These are phyloP conservation scores for Pleurotus citrinopileatus DNA, from an alignment of 768 basidiomycete species.

Conservation along the genomic window DNA sequence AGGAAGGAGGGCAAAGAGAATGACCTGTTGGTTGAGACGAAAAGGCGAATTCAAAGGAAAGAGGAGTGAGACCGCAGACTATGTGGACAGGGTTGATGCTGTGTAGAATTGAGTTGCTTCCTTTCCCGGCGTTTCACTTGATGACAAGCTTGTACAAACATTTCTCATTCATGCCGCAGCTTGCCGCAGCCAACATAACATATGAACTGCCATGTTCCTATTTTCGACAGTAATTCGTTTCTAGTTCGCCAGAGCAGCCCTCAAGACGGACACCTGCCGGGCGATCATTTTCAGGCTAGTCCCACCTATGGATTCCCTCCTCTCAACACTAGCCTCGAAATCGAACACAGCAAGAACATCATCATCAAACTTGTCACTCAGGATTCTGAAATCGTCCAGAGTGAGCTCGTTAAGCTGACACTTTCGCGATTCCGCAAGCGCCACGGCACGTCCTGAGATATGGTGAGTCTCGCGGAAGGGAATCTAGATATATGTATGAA, in stretches of 20 bases:
- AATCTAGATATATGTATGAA: conserved; percentile 50
- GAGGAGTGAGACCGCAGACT: conserved; percentile 7
- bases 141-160: conserved; percentile 14
- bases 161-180: background rate
- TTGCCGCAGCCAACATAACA: background rate
- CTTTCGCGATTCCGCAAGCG: conserved; percentile 81
- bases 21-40: conserved; percentile 5
- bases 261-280: conserved; percentile 78
- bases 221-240: conserved; percentile 15
- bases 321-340: conserved; percentile 94
- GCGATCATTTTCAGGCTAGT: conserved; percentile 82
- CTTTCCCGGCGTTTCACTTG: conserved; percentile 8
- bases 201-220: background rate
- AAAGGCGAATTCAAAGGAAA: background rate
- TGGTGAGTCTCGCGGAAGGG: conserved; percentile 99
- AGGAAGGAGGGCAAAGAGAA: conserved; percentile 1
- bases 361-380: conserved; percentile 75
- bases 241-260: conserved; percentile 47
- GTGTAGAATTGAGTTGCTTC: conserved; percentile 4
- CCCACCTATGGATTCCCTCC: conserved; percentile 89
- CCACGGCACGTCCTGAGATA: conserved; percentile 94
- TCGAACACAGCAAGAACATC: conserved; percentile 87
- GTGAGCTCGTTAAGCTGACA: conserved; percentile 82
- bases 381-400: conserved; percentile 71
- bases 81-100: conserved; percentile 6